A percentile compares a stretch with the other conserved stretches of the same genome.
These are phyloP conservation scores for Allantophomopsis lycopodina DNA, from an alignment of 2,329 filamentous ascomycete genomes.

Conservation along the genomic window DNA sequence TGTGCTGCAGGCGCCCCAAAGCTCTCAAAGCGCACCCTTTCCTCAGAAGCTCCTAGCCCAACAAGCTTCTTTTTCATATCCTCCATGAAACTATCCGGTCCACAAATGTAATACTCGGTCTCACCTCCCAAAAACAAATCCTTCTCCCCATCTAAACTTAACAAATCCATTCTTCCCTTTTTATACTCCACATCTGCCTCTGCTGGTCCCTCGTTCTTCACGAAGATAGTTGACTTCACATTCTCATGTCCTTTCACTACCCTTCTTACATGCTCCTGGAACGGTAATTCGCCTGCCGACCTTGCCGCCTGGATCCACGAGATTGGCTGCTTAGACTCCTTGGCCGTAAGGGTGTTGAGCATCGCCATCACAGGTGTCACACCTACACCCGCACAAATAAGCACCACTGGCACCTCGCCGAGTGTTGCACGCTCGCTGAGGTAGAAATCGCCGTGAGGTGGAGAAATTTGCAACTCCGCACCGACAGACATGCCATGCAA, in stretches of 20 bases:
- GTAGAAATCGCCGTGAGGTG: constrained; percentile 48
- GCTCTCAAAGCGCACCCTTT: constrained; percentile 29
- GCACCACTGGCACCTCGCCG: constrained; percentile 38
- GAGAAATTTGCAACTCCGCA: constrained; percentile 38
- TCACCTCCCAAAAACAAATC: constrained; percentile 30
- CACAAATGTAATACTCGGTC: constrained; percentile 40
- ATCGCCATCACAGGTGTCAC: constrained; percentile 54
- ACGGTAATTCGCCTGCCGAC: constrained; percentile 36
- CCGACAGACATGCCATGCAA: constrained; percentile 33
- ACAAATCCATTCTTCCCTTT: constrained; percentile 32
- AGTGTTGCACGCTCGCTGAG: constrained; percentile 29
- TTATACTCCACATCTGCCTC: constrained; percentile 28
- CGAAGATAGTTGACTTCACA: constrained; percentile 27
- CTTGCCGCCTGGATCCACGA: constrained; percentile 51
- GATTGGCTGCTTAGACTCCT: constrained; percentile 28
- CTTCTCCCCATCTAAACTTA: constrained; percentile 23
- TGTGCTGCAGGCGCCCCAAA: constrained; percentile 22
- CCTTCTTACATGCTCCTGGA: constrained; percentile 31
- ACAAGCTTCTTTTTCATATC: constrained; percentile 31
- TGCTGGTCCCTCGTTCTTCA: constrained; percentile 30
- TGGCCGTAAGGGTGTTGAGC: constrained; percentile 34
- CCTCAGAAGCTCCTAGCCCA: constrained; percentile 22
- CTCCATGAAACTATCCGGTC: constrained; percentile 38
- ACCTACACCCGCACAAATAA: constrained; percentile 57
- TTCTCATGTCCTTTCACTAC: constrained; percentile 5